A percentile compares a stretch with the other conserved stretches of the same genome.
Conservation (phyloP, 306 rosid genomes). For the Vigna hirtella region DNA sequence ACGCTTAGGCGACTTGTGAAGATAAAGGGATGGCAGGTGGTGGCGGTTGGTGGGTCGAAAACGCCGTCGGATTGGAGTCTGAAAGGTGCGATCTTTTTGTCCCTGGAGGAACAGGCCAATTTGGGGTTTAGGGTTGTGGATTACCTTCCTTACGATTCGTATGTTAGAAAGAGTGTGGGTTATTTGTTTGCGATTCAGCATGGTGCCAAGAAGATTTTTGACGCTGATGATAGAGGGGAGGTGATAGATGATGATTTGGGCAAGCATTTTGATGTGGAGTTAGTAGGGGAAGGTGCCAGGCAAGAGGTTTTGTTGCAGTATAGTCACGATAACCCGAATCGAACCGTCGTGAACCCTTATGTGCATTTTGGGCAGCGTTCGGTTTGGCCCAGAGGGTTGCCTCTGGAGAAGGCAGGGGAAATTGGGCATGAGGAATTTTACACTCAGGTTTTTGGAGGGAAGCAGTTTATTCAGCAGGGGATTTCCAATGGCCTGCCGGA, state of each 20-base stretch:
- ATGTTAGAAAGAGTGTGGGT: constrained; percentile 90
- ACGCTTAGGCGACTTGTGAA: constrained; percentile 70
- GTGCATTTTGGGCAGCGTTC: constrained; percentile 97
- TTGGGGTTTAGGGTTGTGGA: constrained; percentile 90
- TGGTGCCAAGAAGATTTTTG: constrained; percentile 91
- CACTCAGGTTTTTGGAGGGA: constrained; percentile 91
- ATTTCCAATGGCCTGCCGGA: constrained; percentile 93
- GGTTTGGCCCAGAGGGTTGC: constrained; percentile 98
- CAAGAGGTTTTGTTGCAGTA: constrained; percentile 83
- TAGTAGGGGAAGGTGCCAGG: constrained; percentile 87
- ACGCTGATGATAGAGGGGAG: constrained; percentile 95
- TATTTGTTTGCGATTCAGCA: constrained; percentile 95
- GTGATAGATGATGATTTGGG: constrained; percentile 89
- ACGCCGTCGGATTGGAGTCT: constrained; percentile 92
- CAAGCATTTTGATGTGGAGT: constrained; percentile 87
- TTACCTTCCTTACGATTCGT: constrained; percentile 85
- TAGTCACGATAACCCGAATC: constrained; percentile 86
- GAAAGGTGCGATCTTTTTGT: constrained; percentile 90
- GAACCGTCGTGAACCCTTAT: constrained; percentile 85
- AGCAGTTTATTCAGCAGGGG: constrained; percentile 94
- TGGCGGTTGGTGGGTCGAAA: constrained; percentile 79
- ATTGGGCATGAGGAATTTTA: constrained; percentile 87
- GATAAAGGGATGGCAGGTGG: constrained; percentile 88
- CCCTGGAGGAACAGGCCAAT: constrained; percentile 77
- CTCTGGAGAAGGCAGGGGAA: constrained; percentile 92